These are phyloP conservation scores for Hypoxylon sp. DNA, from an alignment of 2,329 filamentous ascomycete genomes.

Conservation along the genomic window DNA sequence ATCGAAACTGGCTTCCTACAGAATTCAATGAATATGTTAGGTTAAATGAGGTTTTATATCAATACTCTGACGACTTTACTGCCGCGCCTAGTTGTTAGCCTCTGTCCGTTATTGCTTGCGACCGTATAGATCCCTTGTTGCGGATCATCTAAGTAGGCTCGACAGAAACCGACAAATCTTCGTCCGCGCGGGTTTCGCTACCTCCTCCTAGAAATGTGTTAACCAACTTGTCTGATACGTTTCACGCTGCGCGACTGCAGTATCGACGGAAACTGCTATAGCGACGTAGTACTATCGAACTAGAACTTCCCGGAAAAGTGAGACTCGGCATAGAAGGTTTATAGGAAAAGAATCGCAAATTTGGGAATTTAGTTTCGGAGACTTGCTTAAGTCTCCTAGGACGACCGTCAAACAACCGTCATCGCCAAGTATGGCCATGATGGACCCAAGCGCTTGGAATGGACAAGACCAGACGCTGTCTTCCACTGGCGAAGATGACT, in stretches of 20 bases:
- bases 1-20: conserved; percentile 19
- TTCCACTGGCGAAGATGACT: conserved; percentile 70
- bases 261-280: conserved; percentile 20
- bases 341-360: conserved; percentile 12
- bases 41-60: conserved; percentile 30
- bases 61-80: conserved; percentile 23
- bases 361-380: conserved; percentile 19
- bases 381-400: conserved; percentile 11
- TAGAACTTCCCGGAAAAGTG: not conserved
- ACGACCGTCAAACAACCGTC: conserved; percentile 17
- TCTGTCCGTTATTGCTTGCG: conserved; percentile 25
- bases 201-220: conserved; percentile 36
- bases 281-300: conserved; percentile 8
- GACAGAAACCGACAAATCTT: conserved; percentile 26
- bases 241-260: conserved; percentile 37
- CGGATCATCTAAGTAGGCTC: conserved; percentile 22
- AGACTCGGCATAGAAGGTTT: not conserved
- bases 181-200: conserved; percentile 27
- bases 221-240: conserved; percentile 26
- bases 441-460: conserved; percentile 70
- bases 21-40: conserved; percentile 12
- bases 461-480: conserved; percentile 70
- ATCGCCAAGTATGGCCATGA: conserved; percentile 59
- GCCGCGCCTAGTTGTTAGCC: conserved; percentile 30
- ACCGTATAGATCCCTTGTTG: conserved; percentile 24